These are phyloP conservation scores for Fraxinus baroniana DNA, from an alignment of 305 asterid genomes.

Conservation along the genomic window DNA sequence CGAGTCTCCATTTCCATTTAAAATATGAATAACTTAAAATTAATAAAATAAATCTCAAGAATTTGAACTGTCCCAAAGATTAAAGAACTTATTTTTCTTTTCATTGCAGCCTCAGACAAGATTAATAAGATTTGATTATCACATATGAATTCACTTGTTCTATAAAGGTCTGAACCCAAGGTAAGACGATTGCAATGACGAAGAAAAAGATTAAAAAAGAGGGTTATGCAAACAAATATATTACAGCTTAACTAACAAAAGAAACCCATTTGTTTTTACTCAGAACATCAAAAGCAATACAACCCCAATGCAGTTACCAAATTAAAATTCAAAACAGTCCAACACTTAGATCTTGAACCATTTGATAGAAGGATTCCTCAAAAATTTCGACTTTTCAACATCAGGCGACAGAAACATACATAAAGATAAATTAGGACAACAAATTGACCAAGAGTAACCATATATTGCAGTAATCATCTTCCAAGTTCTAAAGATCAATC, in stretches of 20 bases:
- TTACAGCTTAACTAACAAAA: conserved; percentile 15
- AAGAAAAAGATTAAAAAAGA: not conserved
- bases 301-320: conserved; percentile 10
- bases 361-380: conserved; percentile 34
- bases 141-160: not conserved
- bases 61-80: not conserved
- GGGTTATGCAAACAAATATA: conserved; percentile 8
- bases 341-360: conserved; percentile 18
- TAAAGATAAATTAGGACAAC: conserved; percentile 35
- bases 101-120: not conserved
- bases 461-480: conserved; percentile 23
- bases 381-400: conserved; percentile 30
- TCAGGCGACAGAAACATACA: conserved; percentile 31
- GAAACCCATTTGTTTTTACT: conserved; percentile 21
- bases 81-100: not conserved
- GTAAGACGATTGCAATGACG: not conserved
- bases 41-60: no score
- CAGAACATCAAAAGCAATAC: conserved; percentile 27
- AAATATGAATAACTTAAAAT: not conserved
- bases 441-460: conserved; percentile 34
- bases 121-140: not conserved
- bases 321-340: conserved; percentile 16
- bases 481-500: conserved; percentile 29
- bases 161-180: not conserved
- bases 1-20: not conserved